A percentile compares a stretch with the other conserved stretches of the same genome.
Evolutionary conservation across 1,284 basidiomycete species (phyloP).

Genomic region (Ustilago nuda): DNA sequence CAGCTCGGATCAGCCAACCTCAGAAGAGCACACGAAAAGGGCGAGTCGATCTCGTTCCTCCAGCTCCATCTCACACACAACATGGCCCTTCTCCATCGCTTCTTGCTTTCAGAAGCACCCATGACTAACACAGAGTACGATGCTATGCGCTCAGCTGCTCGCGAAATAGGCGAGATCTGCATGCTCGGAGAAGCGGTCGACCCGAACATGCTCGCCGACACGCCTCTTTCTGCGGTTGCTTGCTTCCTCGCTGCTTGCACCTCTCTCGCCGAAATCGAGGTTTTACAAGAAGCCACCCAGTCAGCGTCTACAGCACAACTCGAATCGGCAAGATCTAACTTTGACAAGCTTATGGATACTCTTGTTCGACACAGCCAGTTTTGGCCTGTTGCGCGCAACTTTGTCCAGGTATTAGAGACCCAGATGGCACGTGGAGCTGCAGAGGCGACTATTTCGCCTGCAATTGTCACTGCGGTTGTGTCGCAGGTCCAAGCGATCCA

Average conservation of each 20-base stretch:
- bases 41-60: conserved; percentile 34
- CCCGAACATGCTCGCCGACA: conserved; percentile 27
- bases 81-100: conserved; percentile 33
- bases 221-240: conserved; percentile 27
- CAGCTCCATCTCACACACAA: conserved; percentile 48
- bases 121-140: conserved; percentile 34
- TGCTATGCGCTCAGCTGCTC: conserved; percentile 29
- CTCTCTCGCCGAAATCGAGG: conserved; percentile 30
- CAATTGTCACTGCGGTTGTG: conserved; percentile 19
- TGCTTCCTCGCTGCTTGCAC: conserved; percentile 37
- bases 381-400: conserved; percentile 32
- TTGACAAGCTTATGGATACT: conserved; percentile 22
- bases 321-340: conserved; percentile 13
- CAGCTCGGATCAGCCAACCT: conserved; percentile 30
- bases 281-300: conserved; percentile 10
- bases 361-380: conserved; percentile 25
- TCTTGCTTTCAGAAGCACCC: conserved; percentile 17
- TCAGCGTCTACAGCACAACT: conserved; percentile 5
- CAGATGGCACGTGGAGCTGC: conserved; percentile 8
- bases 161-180: conserved; percentile 37
- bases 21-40: conserved; percentile 18
- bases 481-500: conserved; percentile 41
- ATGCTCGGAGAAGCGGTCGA: conserved; percentile 25
- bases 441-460: not conserved
- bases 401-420: conserved; percentile 24